A percentile compares a stretch with the other conserved stretches of the same genome.
phyloP scores from a whole-genome alignment of 257 asterid species.

The Coffea canephora region DNA sequence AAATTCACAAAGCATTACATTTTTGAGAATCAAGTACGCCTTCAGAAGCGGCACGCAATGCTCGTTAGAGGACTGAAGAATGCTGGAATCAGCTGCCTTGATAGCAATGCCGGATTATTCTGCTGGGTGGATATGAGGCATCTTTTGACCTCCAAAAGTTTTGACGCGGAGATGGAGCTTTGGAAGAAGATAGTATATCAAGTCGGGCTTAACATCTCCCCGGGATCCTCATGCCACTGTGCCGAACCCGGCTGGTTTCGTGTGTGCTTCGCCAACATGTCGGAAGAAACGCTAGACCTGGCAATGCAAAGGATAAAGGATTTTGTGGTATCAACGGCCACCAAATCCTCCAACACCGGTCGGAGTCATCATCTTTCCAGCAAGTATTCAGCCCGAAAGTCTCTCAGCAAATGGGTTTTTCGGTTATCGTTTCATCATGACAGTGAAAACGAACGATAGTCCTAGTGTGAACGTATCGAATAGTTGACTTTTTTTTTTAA shows the following conservation, averaged over 20 bases:
- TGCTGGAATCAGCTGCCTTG: constrained; percentile 52
- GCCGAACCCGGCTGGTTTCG: constrained; percentile 88
- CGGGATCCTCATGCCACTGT: constrained; percentile 87
- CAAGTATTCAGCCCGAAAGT: constrained; percentile 42
- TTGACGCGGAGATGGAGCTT: constrained; percentile 65
- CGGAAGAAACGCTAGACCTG: constrained; percentile 52
- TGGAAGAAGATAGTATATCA: constrained; percentile 80
- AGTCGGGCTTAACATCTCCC: constrained; percentile 76
- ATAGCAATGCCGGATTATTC: constrained; percentile 72
- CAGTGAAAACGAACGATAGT: constrained; percentile 55
- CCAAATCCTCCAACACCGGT: not conserved
- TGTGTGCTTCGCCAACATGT: constrained; percentile 80
- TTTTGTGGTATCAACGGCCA: constrained; percentile 35
- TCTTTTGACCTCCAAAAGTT: constrained; percentile 39
- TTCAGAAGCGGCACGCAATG: constrained; percentile 54
- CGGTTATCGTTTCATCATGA: constrained; percentile 57
- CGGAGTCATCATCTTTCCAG: constrained; percentile 16
- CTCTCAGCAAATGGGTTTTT: constrained; percentile 68
- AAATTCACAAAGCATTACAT: constrained; percentile 50
- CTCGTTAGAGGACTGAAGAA: constrained; percentile 46
- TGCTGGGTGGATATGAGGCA: constrained; percentile 92
- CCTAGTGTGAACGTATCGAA: constrained; percentile 11
- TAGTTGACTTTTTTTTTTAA: not conserved
- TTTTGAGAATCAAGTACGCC: constrained; percentile 46
- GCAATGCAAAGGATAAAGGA: constrained; percentile 54